A percentile compares a stretch with the other conserved stretches of the same genome.
These are phyloP conservation scores for Boletus hoseneyae DNA, from an alignment of 1,284 basidiomycete species.

Conservation along the genomic window DNA sequence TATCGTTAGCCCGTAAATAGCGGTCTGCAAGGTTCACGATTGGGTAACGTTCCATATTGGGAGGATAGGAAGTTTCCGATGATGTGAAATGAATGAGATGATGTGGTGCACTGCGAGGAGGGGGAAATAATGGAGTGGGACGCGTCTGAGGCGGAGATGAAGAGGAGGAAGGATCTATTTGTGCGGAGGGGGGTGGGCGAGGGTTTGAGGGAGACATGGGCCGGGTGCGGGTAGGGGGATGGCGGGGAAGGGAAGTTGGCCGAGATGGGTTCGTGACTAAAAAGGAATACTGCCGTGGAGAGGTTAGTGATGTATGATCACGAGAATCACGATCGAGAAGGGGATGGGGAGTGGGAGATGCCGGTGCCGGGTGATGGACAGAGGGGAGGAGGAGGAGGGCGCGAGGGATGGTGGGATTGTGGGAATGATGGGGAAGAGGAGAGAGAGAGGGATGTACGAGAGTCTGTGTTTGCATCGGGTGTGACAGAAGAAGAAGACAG, in stretches of 20 bases:
- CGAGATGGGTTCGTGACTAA: slow-evolving; percentile 16
- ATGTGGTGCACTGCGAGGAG: slow-evolving; percentile 42
- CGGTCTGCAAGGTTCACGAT: slow-evolving; percentile 34
- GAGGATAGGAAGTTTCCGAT: slow-evolving; percentile 37
- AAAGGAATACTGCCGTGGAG: slow-evolving; percentile 14
- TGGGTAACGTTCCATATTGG: slow-evolving; percentile 38
- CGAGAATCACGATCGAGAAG: slow-evolving; percentile 14
- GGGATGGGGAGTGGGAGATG: slow-evolving; percentile 1
- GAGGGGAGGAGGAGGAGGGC: slow-evolving; percentile 1
- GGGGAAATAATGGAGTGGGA: slow-evolving; percentile 38
- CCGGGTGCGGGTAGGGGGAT: not conserved
- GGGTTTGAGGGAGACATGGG: slow-evolving; percentile 6
- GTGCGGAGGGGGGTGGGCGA: not conserved
- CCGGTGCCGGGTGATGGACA: not conserved
- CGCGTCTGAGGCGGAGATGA: slow-evolving; percentile 42
- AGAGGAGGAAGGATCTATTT: slow-evolving; percentile 33
- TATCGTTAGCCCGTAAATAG: slow-evolving; percentile 37
- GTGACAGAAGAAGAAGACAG: slow-evolving; percentile 3
- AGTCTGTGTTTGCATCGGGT: slow-evolving; percentile 25
- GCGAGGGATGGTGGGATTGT: slow-evolving; percentile 6
- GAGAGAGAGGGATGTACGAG: slow-evolving; percentile 23
- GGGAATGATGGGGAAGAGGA: slow-evolving; percentile 3
- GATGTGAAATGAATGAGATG: slow-evolving; percentile 42
- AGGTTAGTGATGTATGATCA: slow-evolving; percentile 13
- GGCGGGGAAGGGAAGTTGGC: slow-evolving; percentile 12